phyloP scores from a whole-genome alignment of 2,329 filamentous ascomycete species.

The Penicillium glabrum region DNA sequence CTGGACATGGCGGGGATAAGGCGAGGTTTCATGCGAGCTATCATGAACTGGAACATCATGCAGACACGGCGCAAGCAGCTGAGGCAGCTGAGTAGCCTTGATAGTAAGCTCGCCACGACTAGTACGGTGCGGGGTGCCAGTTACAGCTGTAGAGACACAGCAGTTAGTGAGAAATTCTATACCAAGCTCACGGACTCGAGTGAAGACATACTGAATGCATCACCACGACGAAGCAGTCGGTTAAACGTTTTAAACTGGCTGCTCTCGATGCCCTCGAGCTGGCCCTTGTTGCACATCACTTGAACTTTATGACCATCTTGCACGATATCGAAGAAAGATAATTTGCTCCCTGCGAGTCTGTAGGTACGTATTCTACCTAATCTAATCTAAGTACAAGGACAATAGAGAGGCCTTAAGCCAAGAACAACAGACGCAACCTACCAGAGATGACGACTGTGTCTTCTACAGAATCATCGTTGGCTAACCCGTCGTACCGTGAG shows the following conservation, averaged over 20 bases:
- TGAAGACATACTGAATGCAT: conserved; percentile 70
- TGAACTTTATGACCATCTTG: conserved; percentile 74
- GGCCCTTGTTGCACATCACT: conserved; percentile 68
- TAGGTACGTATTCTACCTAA: conserved; percentile 73
- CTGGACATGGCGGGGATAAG: conserved; percentile 79
- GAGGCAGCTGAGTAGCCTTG: conserved; percentile 65
- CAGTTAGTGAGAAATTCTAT: not conserved
- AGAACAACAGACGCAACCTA: conserved; percentile 36
- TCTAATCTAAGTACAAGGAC: conserved; percentile 41
- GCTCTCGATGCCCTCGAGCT: conserved; percentile 35
- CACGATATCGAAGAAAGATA: conserved; percentile 80
- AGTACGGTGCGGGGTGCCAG: conserved; percentile 69
- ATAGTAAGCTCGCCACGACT: conserved; percentile 75
- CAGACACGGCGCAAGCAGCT: conserved; percentile 73
- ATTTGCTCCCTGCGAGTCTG: conserved; percentile 70
- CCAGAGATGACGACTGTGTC: conserved; percentile 44
- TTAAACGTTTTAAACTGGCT: conserved; percentile 60
- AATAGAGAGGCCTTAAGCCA: conserved; percentile 14
- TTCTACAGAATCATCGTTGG: conserved; percentile 41
- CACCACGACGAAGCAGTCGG: conserved; percentile 72
- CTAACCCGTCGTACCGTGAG: conserved; percentile 37
- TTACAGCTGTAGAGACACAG: conserved; percentile 56
- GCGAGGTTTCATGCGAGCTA: conserved; percentile 68
- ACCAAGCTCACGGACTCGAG: not conserved
- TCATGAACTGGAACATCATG: conserved; percentile 74